Evolutionary conservation across 208 protist species (phyloP), one percentile per base, ranked within the genome.

Genomic region (Porcisia deanei): DNA sequence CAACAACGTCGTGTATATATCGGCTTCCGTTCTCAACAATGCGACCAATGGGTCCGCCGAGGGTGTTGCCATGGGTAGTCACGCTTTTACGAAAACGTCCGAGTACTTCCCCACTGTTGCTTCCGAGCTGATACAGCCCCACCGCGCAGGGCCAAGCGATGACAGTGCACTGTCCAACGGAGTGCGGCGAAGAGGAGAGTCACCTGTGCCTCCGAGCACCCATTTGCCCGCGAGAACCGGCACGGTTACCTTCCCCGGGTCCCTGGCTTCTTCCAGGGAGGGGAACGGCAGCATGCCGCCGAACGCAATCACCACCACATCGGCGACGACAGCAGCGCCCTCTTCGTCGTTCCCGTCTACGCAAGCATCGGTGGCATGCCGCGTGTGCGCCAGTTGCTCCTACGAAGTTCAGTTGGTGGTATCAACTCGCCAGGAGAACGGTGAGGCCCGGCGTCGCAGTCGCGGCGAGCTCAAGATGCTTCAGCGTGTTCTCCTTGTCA

Each of bases 401-500:
- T 95, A 97, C 82, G 92, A 97, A 68, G 66, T 84, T n/a, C 92
- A 97, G 74, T 89, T 97, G 65, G 92, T 94, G 41, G 74, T 97
- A 1, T 85, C 89, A 1, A 88, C 84, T 47, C 92, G 92, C 3
- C 76, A 89, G 66, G 83, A 88, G 18, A 87, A 83, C 49, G 91
- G 92, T 20, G 84, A 88, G 63, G 47, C 64, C 73, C 90, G 92
- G 16, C 90, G 92, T 22, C 90, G 86, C 63, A 91, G 91, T 73
- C 88, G 92, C 57, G 92, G 92, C 3, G 89, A 97, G 73, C 75
- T 97, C 58, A 97, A 97, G 76, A 88, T 95, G 85, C 69, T 94
- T 10, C 92, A 97, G 75, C 85, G 90, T 52, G 78, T 77, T 18
- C 82, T 97, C 3, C 64, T 97, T 25, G 85, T 97, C 41, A 92